Evolutionary conservation across 2,329 filamentous ascomycete species (phyloP).

Genomic region (Diaporthe caulivora): DNA sequence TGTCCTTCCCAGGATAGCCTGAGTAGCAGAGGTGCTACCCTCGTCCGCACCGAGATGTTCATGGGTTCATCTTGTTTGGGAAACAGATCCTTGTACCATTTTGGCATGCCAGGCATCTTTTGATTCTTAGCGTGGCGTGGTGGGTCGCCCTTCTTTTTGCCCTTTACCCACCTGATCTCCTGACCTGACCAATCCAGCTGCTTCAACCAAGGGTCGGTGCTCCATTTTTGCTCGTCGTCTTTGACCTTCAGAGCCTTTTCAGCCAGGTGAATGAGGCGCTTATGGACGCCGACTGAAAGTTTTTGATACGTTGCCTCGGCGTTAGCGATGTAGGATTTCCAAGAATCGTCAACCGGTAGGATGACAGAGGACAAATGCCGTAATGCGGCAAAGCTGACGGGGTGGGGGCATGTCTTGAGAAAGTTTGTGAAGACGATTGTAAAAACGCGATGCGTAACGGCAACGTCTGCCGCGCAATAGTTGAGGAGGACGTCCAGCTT

Average conservation of each 20-base stretch:
- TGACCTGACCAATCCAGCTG: slow-evolving; percentile 98
- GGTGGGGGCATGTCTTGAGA: slow-evolving; percentile 90
- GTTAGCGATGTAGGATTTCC: slow-evolving; percentile 86
- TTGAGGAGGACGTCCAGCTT: slow-evolving; percentile 87
- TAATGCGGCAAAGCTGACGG: slow-evolving; percentile 95
- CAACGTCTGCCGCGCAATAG: slow-evolving; percentile 95
- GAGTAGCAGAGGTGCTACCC: slow-evolving; percentile 87
- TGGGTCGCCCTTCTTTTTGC: slow-evolving; percentile 86
- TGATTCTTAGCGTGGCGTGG: slow-evolving; percentile 83
- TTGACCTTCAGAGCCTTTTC: slow-evolving; percentile 83
- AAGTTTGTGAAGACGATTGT: slow-evolving; percentile 93
- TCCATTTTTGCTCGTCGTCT: slow-evolving; percentile 75
- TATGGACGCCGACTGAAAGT: slow-evolving; percentile 81
- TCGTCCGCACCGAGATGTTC: slow-evolving; percentile 84
- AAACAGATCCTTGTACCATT: slow-evolving; percentile 96
- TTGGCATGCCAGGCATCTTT: slow-evolving; percentile 93
- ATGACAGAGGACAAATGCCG: slow-evolving; percentile 95
- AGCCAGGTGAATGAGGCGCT: slow-evolving; percentile 79
- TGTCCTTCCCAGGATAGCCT: slow-evolving; percentile 89
- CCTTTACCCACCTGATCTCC: slow-evolving; percentile 90
- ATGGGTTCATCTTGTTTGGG: slow-evolving; percentile 76
- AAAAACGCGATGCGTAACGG: slow-evolving; percentile 93
- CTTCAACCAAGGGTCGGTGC: slow-evolving; percentile 87
- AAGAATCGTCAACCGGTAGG: slow-evolving; percentile 87
- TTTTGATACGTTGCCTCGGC: slow-evolving; percentile 87